phyloP scores from a whole-genome alignment of 2,329 filamentous ascomycete species.

The Fusarium penzigii region DNA sequence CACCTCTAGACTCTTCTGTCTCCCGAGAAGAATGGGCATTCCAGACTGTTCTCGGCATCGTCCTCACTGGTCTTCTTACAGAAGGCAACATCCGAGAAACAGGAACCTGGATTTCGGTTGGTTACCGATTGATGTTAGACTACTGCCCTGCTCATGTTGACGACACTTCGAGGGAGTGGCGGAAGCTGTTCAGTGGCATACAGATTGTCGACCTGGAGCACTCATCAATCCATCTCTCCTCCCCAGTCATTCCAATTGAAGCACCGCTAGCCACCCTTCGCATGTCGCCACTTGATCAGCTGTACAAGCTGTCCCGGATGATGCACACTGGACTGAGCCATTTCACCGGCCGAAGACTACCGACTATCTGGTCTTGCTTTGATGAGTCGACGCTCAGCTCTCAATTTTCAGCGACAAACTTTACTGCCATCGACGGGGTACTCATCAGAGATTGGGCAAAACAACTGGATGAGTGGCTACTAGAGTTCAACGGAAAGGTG shows the following conservation, averaged over 20 bases:
- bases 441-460: conserved; percentile 45
- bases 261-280: conserved; percentile 40
- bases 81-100: conserved; percentile 45
- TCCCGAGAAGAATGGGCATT: conserved; percentile 42
- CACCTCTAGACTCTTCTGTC: conserved; percentile 20
- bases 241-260: conserved; percentile 42
- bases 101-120: conserved; percentile 45
- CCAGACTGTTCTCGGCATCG: conserved; percentile 43
- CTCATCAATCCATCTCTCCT: conserved; percentile 43
- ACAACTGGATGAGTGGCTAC: conserved; percentile 44
- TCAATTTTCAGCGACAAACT: conserved; percentile 27
- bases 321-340: conserved; percentile 45
- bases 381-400: conserved; percentile 22
- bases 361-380: conserved; percentile 46
- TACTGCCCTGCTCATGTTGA: conserved; percentile 42
- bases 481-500: conserved; percentile 36
- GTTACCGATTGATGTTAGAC: conserved; percentile 42
- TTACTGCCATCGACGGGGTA: conserved; percentile 41
- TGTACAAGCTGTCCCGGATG: conserved; percentile 44
- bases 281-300: conserved; percentile 40
- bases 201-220: conserved; percentile 46
- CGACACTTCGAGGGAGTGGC: conserved; percentile 42
- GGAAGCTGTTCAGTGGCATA: conserved; percentile 38
- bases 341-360: conserved; percentile 43
- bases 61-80: conserved; percentile 42